Base-by-base conservation (phyloP, 139 green algal species). In the Spirogloea muscicola region DNA sequence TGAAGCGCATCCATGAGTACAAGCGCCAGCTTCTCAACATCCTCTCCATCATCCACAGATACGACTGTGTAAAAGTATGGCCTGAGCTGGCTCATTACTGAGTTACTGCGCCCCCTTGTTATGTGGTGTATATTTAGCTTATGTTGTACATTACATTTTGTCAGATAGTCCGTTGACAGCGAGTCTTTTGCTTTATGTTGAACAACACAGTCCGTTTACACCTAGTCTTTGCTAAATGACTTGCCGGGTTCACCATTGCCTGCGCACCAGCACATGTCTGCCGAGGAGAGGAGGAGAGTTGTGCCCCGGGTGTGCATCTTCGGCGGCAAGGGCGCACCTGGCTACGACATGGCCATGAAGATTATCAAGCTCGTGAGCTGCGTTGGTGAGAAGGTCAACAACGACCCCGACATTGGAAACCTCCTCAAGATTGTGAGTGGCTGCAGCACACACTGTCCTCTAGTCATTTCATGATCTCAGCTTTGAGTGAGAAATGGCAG, bases 291-390 rank as follows among this genome's bases (percentile, higher is more conserved):
- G 49, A 82, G 84, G 75, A 59, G 78, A 1, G 77, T 89, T n/a
- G 92, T 97, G 58, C 91, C 92, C 0, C 88, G 94, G 55, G 88
- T 96, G 62, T 89, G 81, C 68, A 77, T 98, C 27, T 89, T 99
- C 42, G 95, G 92, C n/a, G 95, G 95, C 86, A 99, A 99, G 90
- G 93, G 91, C 7, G 88, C 90, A 3, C 91, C 94, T 1, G 95
- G 91, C 5, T 99, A 99, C 79, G 94, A 98, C 78, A 93, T 95
- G 86, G 95, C 95, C 69, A 98, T 98, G 89, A 87, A 91, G 68
- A 98, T 99, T 83, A 96, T 99, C 84, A 95, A 94, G 77, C 89
- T 99, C 18, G 86, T 95, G 40, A 91, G 70, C 65, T 87, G 88
- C 1, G 94, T 98, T 13, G 91, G 89, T 42, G 86, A 92, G n/a